Evolutionary conservation across 2,329 filamentous ascomycete species (phyloP).

Genomic region (Microthyrium microscopicum): DNA sequence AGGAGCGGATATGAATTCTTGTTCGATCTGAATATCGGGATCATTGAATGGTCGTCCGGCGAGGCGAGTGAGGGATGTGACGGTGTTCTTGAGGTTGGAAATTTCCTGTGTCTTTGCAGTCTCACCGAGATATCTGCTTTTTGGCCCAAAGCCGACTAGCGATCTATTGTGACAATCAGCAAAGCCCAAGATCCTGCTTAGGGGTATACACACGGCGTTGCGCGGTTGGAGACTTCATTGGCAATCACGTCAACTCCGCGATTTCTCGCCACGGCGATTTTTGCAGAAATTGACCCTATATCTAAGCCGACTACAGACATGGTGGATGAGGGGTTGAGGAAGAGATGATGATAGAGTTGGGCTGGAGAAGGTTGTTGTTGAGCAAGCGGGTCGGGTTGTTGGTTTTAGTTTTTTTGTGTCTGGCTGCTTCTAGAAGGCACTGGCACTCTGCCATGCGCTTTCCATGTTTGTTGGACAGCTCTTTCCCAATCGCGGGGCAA

Average conservation of each 20-base stretch:
- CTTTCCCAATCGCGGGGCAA: too few relatives aligned
- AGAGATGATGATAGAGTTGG: too few relatives aligned
- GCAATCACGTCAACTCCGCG: slow-evolving; percentile 98
- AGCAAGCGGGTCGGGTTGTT: too few relatives aligned
- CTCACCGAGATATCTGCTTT: slow-evolving; percentile 87
- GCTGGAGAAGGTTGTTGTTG: too few relatives aligned
- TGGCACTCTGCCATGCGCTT: too few relatives aligned
- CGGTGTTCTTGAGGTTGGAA: slow-evolving; percentile 98
- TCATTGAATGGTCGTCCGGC: slow-evolving; percentile 75
- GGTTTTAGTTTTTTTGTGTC: too few relatives aligned
- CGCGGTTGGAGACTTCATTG: slow-evolving; percentile 98
- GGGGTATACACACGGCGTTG: slow-evolving; percentile 66
- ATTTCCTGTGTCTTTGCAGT: slow-evolving; percentile 96
- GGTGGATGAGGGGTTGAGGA: slow-evolving; percentile 13
- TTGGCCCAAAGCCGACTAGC: slow-evolving; percentile 86
- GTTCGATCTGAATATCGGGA: slow-evolving; percentile 84
- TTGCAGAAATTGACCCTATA: slow-evolving; percentile 92
- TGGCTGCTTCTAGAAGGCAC: too few relatives aligned
- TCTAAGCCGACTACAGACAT: slow-evolving; percentile 66
- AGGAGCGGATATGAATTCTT: slow-evolving; percentile 72
- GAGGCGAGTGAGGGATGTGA: slow-evolving; percentile 81
- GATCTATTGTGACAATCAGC: slow-evolving; percentile 45
- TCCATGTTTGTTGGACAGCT: too few relatives aligned
- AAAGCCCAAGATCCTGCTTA: slow-evolving; percentile 9
- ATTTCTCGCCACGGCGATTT: slow-evolving; percentile 93